Conservation (phyloP, 2,329 filamentous ascomycete species). For the Stagonosporopsis tanaceti region DNA sequence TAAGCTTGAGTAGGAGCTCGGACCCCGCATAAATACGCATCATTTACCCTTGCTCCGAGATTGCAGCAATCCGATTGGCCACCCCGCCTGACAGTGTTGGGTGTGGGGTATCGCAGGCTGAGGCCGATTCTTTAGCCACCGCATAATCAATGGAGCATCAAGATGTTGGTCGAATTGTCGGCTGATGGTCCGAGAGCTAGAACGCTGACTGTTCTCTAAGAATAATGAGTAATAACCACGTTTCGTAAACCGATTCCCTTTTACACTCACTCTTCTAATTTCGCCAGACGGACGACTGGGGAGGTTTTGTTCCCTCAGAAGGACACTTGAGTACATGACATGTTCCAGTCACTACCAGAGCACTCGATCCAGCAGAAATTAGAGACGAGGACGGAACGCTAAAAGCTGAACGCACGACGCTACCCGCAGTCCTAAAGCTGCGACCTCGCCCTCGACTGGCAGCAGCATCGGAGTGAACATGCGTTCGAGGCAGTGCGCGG, state of each 20-base stretch:
- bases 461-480: background rate
- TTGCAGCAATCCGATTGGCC: background rate
- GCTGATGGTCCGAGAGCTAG: background rate
- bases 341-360: background rate
- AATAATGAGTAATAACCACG: background rate
- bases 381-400: background rate
- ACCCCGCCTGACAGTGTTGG: background rate
- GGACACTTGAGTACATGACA: background rate
- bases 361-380: background rate
- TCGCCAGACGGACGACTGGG: too few species aligned
- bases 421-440: background rate
- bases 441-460: background rate
- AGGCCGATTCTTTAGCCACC: background rate
- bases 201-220: background rate
- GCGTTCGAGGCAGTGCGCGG: background rate
- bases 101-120: constrained; percentile 1
- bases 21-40: constrained; percentile 8
- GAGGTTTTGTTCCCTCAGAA: background rate
- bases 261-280: too few species aligned
- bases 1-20: background rate
- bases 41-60: constrained; percentile 5
- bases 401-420: background rate
- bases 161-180: background rate
- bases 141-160: constrained; percentile 4
- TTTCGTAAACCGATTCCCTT: too few species aligned